A percentile compares a stretch with the other conserved stretches of the same genome.
These are phyloP conservation scores for Wolfiporia cocos DNA, from an alignment of 1,284 basidiomycete genomes.

Conservation along the genomic window DNA sequence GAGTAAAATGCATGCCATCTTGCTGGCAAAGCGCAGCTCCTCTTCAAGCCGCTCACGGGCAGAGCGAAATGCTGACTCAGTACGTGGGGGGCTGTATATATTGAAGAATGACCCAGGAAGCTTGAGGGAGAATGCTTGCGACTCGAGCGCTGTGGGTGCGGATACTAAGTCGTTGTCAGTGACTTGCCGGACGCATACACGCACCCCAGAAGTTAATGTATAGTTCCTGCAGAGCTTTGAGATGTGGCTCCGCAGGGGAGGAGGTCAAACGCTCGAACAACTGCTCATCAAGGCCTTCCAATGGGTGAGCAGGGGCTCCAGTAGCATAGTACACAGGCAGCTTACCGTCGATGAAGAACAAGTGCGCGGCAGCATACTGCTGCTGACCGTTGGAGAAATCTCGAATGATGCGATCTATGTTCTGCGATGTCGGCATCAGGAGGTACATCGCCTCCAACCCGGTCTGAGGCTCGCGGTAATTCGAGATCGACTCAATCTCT, in stretches of 20 bases:
- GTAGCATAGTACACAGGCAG: conserved; percentile 5
- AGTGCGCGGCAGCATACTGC: conserved; percentile 85
- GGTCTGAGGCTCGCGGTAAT: conserved; percentile 69
- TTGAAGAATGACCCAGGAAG: conserved; percentile 80
- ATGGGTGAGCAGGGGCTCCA: background rate
- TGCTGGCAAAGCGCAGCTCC: conserved; percentile 72
- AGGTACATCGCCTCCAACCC: conserved; percentile 89
- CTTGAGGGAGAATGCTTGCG: conserved; percentile 76
- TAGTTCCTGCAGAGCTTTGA: conserved; percentile 75
- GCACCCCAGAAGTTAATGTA: conserved; percentile 88
- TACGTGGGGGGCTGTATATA: conserved; percentile 78
- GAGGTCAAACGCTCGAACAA: conserved; percentile 71
- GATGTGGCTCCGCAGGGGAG: conserved; percentile 64
- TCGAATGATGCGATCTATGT: conserved; percentile 85
- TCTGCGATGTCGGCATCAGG: conserved; percentile 91
- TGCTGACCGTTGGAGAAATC: conserved; percentile 68
- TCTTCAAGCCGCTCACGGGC: conserved; percentile 72
- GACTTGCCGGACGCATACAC: conserved; percentile 15
- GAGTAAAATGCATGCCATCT: conserved; percentile 41
- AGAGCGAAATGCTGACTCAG: conserved; percentile 51
- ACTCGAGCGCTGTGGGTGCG: conserved; percentile 61
- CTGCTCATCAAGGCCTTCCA: conserved; percentile 61
- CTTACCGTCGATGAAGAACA: conserved; percentile 94
- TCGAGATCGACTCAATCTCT: conserved; percentile 80
- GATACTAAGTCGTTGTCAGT: background rate